A percentile compares a stretch with the other conserved stretches of the same genome.
phyloP scores from a whole-genome alignment of 768 basidiomycete genomes.

The Auriculariales sp. region DNA sequence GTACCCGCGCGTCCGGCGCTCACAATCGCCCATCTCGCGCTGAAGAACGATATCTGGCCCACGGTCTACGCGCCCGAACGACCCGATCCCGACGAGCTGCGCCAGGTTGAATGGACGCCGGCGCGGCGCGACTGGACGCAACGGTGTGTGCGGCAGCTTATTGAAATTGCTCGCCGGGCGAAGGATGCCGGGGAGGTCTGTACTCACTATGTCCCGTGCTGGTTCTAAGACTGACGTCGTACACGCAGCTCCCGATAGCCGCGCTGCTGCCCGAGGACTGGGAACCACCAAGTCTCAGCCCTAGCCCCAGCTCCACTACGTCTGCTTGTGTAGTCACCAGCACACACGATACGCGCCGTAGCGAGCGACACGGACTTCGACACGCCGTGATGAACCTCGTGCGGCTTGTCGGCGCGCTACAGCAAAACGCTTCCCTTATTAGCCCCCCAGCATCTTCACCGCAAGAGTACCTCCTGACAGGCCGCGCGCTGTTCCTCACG shows the following conservation, averaged over 20 bases:
- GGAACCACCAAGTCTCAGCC: constrained; percentile 21
- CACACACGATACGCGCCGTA: constrained; percentile 56
- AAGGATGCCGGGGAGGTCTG: constrained; percentile 44
- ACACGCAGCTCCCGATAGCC: constrained; percentile 53
- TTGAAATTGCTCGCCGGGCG: constrained; percentile 35
- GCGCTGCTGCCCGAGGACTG: constrained; percentile 47
- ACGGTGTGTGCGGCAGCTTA: constrained; percentile 42
- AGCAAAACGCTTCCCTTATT: neutral
- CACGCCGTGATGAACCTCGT: constrained; percentile 76
- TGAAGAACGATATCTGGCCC: constrained; percentile 78
- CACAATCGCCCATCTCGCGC: constrained; percentile 44
- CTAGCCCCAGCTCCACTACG: constrained; percentile 5
- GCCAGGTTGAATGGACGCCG: constrained; percentile 44
- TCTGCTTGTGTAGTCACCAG: too few species aligned
- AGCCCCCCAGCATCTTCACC: neutral
- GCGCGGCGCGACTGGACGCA: constrained; percentile 62
- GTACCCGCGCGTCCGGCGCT: constrained; percentile 60
- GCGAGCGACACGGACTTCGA: constrained; percentile 61
- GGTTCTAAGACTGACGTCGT: neutral
- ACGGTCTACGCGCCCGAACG: constrained; percentile 56
- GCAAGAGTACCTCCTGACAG: constrained; percentile 72
- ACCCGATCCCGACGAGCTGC: constrained; percentile 37
- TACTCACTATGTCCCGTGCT: constrained; percentile 1
- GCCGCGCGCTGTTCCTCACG: constrained; percentile 70
- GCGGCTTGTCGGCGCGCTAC: constrained; percentile 32